Percentiles rank a stretch among this genome's conserved stretches.
Evolutionary conservation across 495 filamentous ascomycete species (phyloP).

Genomic region (Entonaema liquescens): DNA sequence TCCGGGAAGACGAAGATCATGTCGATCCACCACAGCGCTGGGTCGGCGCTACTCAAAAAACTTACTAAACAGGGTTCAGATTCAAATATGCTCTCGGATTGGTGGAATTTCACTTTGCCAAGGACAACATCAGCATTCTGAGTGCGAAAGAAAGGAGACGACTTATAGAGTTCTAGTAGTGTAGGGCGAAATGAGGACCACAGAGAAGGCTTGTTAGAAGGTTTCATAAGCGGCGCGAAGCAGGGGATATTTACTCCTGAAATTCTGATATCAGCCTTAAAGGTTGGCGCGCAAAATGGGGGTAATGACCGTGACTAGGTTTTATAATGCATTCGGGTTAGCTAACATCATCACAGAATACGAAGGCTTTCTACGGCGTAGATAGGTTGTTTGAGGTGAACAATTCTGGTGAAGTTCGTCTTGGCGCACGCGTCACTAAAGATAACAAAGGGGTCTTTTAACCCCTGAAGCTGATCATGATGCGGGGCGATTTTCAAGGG

Average conservation of each 20-base stretch:
- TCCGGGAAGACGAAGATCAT: slow-evolving; percentile 6
- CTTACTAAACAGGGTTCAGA: neutral
- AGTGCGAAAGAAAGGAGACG: neutral
- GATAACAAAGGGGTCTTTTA: neutral
- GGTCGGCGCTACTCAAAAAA: neutral
- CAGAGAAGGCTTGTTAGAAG: neutral
- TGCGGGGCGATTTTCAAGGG: neutral
- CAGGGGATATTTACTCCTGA: neutral
- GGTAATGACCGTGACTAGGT: neutral
- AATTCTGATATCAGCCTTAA: slow-evolving; percentile 1
- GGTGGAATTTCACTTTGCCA: neutral
- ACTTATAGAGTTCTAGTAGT: neutral
- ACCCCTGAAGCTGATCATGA: slow-evolving; percentile 1
- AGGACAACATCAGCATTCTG: neutral
- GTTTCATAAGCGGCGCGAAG: neutral
- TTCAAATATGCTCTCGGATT: neutral
- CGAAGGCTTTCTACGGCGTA: neutral
- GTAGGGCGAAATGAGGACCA: neutral
- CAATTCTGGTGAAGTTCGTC: neutral
- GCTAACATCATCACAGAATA: neutral
- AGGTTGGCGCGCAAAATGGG: neutral
- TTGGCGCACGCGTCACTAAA: neutral
- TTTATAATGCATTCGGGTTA: neutral
- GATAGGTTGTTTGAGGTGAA: neutral
- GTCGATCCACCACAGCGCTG: slow-evolving; percentile 20